Evolutionary conservation across 2,329 filamentous ascomycete genomes (phyloP).

Genomic region (Xylaria sp.): DNA sequence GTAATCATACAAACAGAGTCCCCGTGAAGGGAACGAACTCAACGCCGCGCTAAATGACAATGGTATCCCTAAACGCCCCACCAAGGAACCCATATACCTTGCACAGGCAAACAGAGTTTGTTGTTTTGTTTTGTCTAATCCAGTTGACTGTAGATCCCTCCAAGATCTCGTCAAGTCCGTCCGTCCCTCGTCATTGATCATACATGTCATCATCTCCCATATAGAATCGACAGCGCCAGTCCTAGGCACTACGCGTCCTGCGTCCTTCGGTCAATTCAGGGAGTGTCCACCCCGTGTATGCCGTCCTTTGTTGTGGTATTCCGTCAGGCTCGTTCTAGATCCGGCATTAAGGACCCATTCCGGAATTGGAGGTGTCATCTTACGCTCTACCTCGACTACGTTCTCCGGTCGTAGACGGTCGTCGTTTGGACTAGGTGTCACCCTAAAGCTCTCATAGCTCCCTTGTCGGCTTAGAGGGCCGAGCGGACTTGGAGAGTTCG

Average conservation of each 20-base stretch:
- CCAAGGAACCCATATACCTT: constrained; percentile 24
- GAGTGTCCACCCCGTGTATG: not conserved
- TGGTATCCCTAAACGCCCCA: constrained; percentile 45
- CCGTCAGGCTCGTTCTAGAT: constrained; percentile 60
- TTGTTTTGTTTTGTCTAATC: constrained; percentile 19
- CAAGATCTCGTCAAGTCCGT: constrained; percentile 21
- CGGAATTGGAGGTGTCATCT: constrained; percentile 69
- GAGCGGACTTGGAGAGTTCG: constrained; percentile 60
- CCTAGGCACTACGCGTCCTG: constrained; percentile 14
- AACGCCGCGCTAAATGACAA: constrained; percentile 48
- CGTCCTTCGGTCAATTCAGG: constrained; percentile 31
- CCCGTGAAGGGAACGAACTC: constrained; percentile 24
- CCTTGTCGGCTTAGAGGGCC: constrained; percentile 53
- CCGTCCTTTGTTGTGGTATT: constrained; percentile 55
- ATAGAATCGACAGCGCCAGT: not conserved
- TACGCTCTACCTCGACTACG: constrained; percentile 51
- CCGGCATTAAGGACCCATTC: constrained; percentile 68
- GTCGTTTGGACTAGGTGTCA: constrained; percentile 43
- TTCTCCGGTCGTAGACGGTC: constrained; percentile 41
- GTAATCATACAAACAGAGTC: constrained; percentile 29
- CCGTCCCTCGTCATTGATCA: constrained; percentile 30
- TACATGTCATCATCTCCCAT: constrained; percentile 24
- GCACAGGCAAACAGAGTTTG: not conserved
- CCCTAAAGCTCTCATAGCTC: constrained; percentile 61
- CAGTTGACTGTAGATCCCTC: constrained; percentile 34